phyloP scores from a whole-genome alignment of 768 basidiomycete species.

The Gelatoporia subvermispora region DNA sequence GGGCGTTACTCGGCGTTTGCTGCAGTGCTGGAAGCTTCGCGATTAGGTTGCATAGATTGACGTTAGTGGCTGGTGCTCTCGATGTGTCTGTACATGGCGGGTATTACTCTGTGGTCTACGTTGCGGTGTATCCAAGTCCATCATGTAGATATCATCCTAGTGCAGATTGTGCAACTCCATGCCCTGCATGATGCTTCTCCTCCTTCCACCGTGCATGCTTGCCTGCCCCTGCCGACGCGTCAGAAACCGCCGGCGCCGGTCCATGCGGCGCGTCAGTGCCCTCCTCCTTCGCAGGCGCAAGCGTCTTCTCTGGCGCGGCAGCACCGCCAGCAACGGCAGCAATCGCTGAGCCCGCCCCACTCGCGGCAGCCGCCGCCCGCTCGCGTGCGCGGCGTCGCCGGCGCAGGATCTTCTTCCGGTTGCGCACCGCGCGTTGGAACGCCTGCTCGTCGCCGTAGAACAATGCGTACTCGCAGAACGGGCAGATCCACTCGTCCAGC shows the following conservation, averaged over 20 bases:
- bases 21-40: too few relatives aligned
- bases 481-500: conserved; percentile 89
- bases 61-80: not conserved
- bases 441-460: conserved; percentile 82
- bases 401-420: conserved; percentile 73
- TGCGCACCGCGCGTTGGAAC: conserved; percentile 61
- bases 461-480: conserved; percentile 88
- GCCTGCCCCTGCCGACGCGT: conserved; percentile 21
- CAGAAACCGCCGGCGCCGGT: conserved; percentile 24
- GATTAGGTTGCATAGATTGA: not conserved
- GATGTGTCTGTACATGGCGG: not conserved
- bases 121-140: not conserved
- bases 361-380: conserved; percentile 55
- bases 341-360: conserved; percentile 24
- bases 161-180: not conserved
- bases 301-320: conserved; percentile 19
- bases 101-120: not conserved
- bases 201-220: conserved; percentile 19
- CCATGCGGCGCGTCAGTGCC: conserved; percentile 16
- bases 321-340: conserved; percentile 17
- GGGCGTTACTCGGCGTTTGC: too few relatives aligned
- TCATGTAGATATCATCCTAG: not conserved
- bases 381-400: conserved; percentile 69
- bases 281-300: conserved; percentile 26
- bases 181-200: conserved; percentile 4